These are phyloP conservation scores for Sugiyamaella floridensis DNA, from an alignment of 805 yeast species.

Conservation along the genomic window DNA sequence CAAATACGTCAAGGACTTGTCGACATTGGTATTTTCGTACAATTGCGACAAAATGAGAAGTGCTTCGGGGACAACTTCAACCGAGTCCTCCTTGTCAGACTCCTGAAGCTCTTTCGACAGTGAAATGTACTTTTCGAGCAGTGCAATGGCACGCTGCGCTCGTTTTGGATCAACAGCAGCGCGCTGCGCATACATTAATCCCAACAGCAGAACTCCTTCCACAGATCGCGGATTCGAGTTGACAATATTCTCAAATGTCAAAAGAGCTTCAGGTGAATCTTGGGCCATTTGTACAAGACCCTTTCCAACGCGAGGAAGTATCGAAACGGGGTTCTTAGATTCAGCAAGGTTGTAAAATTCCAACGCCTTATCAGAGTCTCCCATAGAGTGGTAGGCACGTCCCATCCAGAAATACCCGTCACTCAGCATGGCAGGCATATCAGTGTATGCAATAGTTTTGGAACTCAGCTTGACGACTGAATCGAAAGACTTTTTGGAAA, in stretches of 20 bases:
- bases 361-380: constrained; percentile 65
- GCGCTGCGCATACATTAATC: constrained; percentile 60
- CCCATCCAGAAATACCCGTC: constrained; percentile 83
- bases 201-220: constrained; percentile 65
- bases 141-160: constrained; percentile 46
- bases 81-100: constrained; percentile 4
- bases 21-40: constrained; percentile 56
- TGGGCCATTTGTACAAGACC: constrained; percentile 74
- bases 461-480: constrained; percentile 51
- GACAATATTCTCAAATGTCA: constrained; percentile 71
- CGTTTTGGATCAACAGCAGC: constrained; percentile 25
- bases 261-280: constrained; percentile 69
- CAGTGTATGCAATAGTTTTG: constrained; percentile 39
- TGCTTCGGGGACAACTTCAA: constrained; percentile 50
- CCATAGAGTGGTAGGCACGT: constrained; percentile 56
- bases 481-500: constrained; percentile 55
- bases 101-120: constrained; percentile 53
- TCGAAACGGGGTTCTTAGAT: constrained; percentile 11
- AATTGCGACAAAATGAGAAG: constrained; percentile 61
- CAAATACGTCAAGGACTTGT: constrained; percentile 60
- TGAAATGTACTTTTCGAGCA: constrained; percentile 64
- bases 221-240: constrained; percentile 59
- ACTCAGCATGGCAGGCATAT: constrained; percentile 40
- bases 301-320: constrained; percentile 70
- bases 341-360: constrained; percentile 65